Evolutionary conservation across 148 eudicot genomes (phyloP).

Genomic region (Cornus suecica): DNA sequence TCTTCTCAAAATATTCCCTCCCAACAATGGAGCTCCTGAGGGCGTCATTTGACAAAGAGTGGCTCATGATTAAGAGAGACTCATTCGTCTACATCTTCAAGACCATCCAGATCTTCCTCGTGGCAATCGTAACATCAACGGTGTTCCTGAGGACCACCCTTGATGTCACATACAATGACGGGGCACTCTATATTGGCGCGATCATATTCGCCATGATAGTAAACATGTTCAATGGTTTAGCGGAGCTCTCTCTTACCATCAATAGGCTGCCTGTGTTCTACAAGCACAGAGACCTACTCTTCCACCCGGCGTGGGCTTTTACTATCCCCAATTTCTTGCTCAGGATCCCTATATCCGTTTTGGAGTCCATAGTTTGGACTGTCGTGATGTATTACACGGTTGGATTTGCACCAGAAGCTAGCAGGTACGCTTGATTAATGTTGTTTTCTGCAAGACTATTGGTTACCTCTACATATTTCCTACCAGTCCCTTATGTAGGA

Average conservation of each 20-base stretch:
- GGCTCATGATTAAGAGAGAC: conserved; percentile 56
- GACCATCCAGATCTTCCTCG: conserved; percentile 46
- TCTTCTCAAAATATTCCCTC: conserved; percentile 34
- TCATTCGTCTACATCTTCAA: conserved; percentile 61
- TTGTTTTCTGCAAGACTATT: not conserved
- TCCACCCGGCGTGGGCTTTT: conserved; percentile 54
- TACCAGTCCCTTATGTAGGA: no score
- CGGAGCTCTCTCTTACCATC: conserved; percentile 51
- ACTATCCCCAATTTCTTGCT: conserved; percentile 47
- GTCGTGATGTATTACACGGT: conserved; percentile 40
- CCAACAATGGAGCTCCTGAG: conserved; percentile 52
- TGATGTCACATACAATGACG: conserved; percentile 44
- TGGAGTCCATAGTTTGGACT: conserved; percentile 41
- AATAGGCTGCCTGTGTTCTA: conserved; percentile 59
- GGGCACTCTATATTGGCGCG: conserved; percentile 58
- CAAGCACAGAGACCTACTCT: conserved; percentile 57
- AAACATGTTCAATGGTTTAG: conserved; percentile 63
- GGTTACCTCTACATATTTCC: not conserved
- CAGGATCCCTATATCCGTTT: conserved; percentile 38
- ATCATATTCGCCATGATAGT: conserved; percentile 41
- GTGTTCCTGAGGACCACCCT: conserved; percentile 46
- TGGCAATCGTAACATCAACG: conserved; percentile 48
- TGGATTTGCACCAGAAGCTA: conserved; percentile 54
- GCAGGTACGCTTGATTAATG: conserved; percentile 26
- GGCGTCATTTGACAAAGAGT: conserved; percentile 56